Percentiles rank a stretch among this genome's conserved stretches.
These are phyloP conservation scores for Phyllosticta capitalensis DNA, from an alignment of 2,329 filamentous ascomycete genomes.

Conservation along the genomic window DNA sequence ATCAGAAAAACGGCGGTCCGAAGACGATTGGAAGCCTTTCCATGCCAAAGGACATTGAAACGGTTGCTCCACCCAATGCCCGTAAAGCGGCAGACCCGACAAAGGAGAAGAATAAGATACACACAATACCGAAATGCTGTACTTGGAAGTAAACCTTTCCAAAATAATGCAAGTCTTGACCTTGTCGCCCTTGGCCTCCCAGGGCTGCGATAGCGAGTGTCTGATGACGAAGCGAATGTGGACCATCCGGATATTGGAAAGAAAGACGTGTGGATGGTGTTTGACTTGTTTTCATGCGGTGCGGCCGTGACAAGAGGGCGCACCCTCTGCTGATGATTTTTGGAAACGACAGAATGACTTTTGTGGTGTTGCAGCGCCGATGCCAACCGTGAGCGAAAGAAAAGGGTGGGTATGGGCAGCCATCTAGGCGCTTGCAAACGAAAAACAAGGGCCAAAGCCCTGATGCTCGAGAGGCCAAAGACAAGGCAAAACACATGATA, in stretches of 20 bases:
- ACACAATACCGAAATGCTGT: neutral
- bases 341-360: neutral
- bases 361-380: neutral
- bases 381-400: neutral
- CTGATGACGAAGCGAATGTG: neutral
- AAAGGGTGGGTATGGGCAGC: neutral
- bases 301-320: neutral
- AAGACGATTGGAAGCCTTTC: neutral
- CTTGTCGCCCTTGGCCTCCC: neutral
- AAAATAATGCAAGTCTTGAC: neutral
- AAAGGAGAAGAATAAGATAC: neutral
- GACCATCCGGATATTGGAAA: neutral
- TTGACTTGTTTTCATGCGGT: neutral
- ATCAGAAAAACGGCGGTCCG: neutral
- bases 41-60: neutral
- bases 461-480: neutral
- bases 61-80: neutral
- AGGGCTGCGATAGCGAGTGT: neutral
- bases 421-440: neutral
- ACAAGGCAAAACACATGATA: neutral
- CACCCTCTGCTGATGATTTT: neutral
- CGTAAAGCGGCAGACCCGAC: neutral
- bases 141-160: neutral
- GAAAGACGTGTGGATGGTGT: neutral
- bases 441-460: neutral